Evolutionary conservation across 805 yeast genomes (phyloP).

Genomic region (Maudiozyma bulderi): DNA sequence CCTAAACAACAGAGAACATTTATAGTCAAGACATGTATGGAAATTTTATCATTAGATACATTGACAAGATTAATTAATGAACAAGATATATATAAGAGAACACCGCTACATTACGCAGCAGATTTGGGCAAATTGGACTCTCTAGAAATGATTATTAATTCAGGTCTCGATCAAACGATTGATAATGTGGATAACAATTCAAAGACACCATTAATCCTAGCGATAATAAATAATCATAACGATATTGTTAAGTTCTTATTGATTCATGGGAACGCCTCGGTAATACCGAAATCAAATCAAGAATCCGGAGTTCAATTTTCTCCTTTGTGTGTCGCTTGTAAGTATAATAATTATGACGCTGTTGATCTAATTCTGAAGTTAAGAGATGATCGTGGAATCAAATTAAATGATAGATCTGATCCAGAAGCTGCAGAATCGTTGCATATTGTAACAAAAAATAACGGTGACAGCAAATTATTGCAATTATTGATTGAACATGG

Average conservation of each 20-base stretch:
- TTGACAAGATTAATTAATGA: slow-evolving; percentile 26
- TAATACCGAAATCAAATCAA: slow-evolving; percentile 13
- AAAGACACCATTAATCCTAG: slow-evolving; percentile 71
- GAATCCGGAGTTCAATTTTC: slow-evolving; percentile 48
- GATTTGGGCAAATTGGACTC: slow-evolving; percentile 42
- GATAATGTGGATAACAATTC: slow-evolving; percentile 57
- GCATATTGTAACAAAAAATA: slow-evolving; percentile 81
- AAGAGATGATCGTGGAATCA: slow-evolving; percentile 1
- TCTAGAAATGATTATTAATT: slow-evolving; percentile 30
- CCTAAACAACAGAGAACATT: slow-evolving; percentile 29
- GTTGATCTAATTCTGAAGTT: slow-evolving; percentile 49
- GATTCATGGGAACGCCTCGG: slow-evolving; percentile 34
- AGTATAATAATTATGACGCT: slow-evolving; percentile 64
- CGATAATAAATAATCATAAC: slow-evolving; percentile 61
- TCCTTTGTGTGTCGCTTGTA: slow-evolving; percentile 82
- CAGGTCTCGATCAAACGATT: slow-evolving; percentile 24
- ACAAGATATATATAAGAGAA: slow-evolving; percentile 63
- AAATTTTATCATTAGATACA: slow-evolving; percentile 11
- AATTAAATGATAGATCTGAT: slow-evolving; percentile 33
- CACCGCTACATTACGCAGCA: slow-evolving; percentile 82
- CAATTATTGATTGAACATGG: slow-evolving; percentile 62
- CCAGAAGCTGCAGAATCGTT: slow-evolving; percentile 86
- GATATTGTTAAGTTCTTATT: slow-evolving; percentile 41
- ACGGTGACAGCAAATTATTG: slow-evolving; percentile 56
- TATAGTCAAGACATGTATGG: slow-evolving; percentile 19